Evolutionary conservation across 495 filamentous ascomycete species (phyloP), one percentile per base, ranked within the genome.

Genomic region (Tricharina praecox): DNA sequence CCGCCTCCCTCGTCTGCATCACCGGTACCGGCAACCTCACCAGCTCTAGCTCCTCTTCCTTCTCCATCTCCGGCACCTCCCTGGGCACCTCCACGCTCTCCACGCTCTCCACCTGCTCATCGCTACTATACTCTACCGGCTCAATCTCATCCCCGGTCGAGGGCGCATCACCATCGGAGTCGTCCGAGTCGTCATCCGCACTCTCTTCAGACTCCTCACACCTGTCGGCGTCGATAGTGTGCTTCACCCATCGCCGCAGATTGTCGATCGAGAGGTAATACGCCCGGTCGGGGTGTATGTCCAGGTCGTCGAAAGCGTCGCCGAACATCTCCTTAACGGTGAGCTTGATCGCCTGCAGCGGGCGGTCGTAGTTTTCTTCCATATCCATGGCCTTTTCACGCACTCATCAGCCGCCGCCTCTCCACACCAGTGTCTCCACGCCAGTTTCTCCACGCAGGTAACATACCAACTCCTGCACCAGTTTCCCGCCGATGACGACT

Each of bases 271-370:
- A 38, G 5, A 38, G 18, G 35, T 9, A 38, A 38, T 38, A 38
- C 8, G 10, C 35, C 5, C 8, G 8, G 18, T 38, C 18, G 15
- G 35, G 10, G 18, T 38, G 35, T 16, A 38, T 38, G 7, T 38
- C 18, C 7, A 7, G 35, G 15, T 38, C 35, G 8, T 38, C 35
- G 18, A 9, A 38, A 19, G 10, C 5, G 8, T 19, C 18, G 18
- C 35, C 35, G 18, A 38, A 38, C 35, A 38, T 38, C 35, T 38
- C 35, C 35, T 38, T 7, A 16, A 38, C 35, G 7, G 35, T 38
- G 35, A 38, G 8, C 35, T n/a, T 11, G 15, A 38, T 16, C 35
- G 35, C 15, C 35, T 38, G 35, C 35, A 38, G 18, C 18, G 15
- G 15, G 5, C 35, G 8, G 8, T 7, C 18, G 18, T 19, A 7